Conservation (phyloP, 2,329 filamentous ascomycete genomes). For the Fusarium floridanum region DNA sequence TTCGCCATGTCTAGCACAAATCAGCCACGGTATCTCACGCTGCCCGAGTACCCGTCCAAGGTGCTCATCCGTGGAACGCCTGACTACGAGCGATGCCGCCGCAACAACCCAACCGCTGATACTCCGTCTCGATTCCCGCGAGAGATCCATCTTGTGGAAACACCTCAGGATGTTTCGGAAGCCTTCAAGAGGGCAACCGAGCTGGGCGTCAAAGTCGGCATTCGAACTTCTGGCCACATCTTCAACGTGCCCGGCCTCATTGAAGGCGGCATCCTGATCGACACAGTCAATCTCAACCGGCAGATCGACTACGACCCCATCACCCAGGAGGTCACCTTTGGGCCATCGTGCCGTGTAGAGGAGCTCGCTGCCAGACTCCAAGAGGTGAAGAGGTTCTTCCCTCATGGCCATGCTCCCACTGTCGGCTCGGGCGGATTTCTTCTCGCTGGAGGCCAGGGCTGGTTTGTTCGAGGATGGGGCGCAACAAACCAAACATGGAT, state of each 20-base stretch:
- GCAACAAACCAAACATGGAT: slow-evolving; percentile 24
- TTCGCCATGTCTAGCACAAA: slow-evolving; percentile 7
- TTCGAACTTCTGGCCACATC: slow-evolving; percentile 23
- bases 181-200: slow-evolving; percentile 16
- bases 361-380: slow-evolving; percentile 13
- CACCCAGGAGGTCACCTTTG: slow-evolving; percentile 11
- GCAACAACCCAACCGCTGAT: slow-evolving; percentile 20
- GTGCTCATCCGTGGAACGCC: slow-evolving; percentile 12
- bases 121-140: slow-evolving; percentile 12
- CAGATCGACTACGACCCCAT: slow-evolving; percentile 17
- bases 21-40: slow-evolving; percentile 9
- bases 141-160: slow-evolving; percentile 19
- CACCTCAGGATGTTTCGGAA: not conserved
- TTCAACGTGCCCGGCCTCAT: slow-evolving; percentile 18
- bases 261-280: slow-evolving; percentile 24
- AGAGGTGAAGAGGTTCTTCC: slow-evolving; percentile 21
- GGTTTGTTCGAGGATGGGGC: slow-evolving; percentile 23
- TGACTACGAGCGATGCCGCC: slow-evolving; percentile 24
- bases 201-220: slow-evolving; percentile 18
- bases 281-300: slow-evolving; percentile 17
- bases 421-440: slow-evolving; percentile 19
- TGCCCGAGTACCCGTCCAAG: slow-evolving; percentile 11
- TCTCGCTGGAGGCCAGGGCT: slow-evolving; percentile 21
- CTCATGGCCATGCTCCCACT: slow-evolving; percentile 18
- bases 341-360: slow-evolving; percentile 14